Percentiles rank a stretch among this genome's conserved stretches.
Evolutionary conservation across 768 basidiomycete species (phyloP).

Genomic region (Leccinum disarticulatum): DNA sequence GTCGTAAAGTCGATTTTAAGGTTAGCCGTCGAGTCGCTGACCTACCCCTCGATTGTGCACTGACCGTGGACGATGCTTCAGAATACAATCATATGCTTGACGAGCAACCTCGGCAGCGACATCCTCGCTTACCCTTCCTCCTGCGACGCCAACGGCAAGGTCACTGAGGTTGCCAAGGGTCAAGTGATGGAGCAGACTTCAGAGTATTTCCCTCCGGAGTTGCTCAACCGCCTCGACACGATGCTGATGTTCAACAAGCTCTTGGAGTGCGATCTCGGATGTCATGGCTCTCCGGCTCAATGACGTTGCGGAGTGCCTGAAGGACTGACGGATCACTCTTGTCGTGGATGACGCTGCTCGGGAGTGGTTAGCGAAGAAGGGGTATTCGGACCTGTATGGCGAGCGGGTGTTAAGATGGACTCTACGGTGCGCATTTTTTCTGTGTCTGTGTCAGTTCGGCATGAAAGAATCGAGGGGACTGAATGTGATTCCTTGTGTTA

Average conservation of each 20-base stretch:
- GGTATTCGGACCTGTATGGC: no score
- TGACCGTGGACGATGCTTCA: constrained; percentile 21
- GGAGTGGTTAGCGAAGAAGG: no score
- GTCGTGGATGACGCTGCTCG: no score
- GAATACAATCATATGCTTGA: constrained; percentile 92
- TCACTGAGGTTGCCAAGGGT: constrained; percentile 41
- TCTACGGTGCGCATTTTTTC: constrained; percentile 55
- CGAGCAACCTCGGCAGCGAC: constrained; percentile 83
- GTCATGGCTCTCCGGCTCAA: no score
- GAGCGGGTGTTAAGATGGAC: constrained; percentile 67
- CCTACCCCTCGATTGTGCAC: not conserved
- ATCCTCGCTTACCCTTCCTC: constrained; percentile 64
- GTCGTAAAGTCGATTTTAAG: constrained; percentile 90
- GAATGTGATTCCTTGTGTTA: not conserved
- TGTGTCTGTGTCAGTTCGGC: not conserved
- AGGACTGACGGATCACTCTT: constrained; percentile 22
- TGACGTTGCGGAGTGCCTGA: constrained; percentile 65
- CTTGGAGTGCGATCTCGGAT: constrained; percentile 33
- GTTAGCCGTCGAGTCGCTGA: constrained; percentile 30
- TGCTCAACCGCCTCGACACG: constrained; percentile 85
- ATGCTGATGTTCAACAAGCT: constrained; percentile 92
- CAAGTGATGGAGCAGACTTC: constrained; percentile 58
- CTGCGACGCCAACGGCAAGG: constrained; percentile 58
- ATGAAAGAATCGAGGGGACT: not conserved
- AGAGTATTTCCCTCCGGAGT: constrained; percentile 83